These are phyloP conservation scores for Echium plantagineum DNA, from an alignment of 257 asterid species.

Conservation along the genomic window DNA sequence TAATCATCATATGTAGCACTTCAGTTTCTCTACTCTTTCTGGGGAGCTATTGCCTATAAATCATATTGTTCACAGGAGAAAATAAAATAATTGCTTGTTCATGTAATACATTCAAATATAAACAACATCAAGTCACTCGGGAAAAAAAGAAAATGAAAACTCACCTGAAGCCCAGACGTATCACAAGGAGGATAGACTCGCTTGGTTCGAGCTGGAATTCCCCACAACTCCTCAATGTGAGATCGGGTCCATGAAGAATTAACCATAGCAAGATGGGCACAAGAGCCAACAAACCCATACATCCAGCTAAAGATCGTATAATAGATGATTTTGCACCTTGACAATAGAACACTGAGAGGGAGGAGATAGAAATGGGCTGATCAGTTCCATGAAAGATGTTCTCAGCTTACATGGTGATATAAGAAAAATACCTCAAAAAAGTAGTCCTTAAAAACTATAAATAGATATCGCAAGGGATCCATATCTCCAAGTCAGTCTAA, in stretches of 20 bases:
- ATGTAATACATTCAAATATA: background rate
- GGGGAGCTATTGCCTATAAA: background rate
- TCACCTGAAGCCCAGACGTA: conserved; percentile 82
- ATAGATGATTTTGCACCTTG: conserved; percentile 62
- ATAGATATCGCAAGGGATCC: too few species aligned
- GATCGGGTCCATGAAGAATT: conserved; percentile 93
- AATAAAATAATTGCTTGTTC: background rate
- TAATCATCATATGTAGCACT: background rate
- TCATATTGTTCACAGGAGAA: background rate
- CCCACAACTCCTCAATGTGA: conserved; percentile 88
- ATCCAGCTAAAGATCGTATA: conserved; percentile 73
- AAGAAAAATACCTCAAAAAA: too few species aligned
- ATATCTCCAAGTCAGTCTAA: too few species aligned
- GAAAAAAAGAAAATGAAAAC: conserved; percentile 6
- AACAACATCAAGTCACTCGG: background rate
- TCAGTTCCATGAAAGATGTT: too few species aligned
- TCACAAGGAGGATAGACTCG: conserved; percentile 94
- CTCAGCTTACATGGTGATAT: too few species aligned
- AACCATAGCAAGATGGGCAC: conserved; percentile 81
- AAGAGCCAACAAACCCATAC: conserved; percentile 81
- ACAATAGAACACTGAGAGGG: conserved; percentile 47
- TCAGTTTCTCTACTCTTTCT: too few species aligned
- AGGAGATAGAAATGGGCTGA: conserved; percentile 9
- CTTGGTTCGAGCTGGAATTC: conserved; percentile 60
- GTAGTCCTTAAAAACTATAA: too few species aligned